Evolutionary conservation across 306 rosid genomes (phyloP).

Genomic region (Morella rubra): DNA sequence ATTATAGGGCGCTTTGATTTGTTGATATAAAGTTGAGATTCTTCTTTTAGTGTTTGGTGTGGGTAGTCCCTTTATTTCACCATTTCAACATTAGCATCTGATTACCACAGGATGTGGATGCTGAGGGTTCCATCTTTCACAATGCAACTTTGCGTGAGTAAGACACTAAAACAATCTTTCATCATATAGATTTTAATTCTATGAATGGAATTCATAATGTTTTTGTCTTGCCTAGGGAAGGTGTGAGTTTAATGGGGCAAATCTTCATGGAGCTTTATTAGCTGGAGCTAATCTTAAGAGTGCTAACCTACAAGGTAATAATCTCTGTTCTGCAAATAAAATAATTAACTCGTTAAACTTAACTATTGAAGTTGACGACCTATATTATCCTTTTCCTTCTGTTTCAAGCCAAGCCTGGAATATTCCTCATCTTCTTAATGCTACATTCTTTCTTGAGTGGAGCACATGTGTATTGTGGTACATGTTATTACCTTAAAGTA

Average conservation of each 20-base stretch:
- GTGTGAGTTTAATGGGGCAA: slow-evolving; percentile 97
- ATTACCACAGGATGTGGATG: slow-evolving; percentile 77
- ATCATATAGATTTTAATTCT: slow-evolving; percentile 22
- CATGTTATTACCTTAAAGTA: no score
- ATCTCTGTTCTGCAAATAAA: slow-evolving; percentile 14
- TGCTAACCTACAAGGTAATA: slow-evolving; percentile 89
- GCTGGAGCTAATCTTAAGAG: slow-evolving; percentile 87
- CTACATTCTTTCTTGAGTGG: no score
- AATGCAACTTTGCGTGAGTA: slow-evolving; percentile 94
- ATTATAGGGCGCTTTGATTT: not conserved
- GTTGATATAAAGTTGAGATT: slow-evolving; percentile 5
- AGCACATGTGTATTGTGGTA: no score
- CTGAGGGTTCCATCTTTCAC: slow-evolving; percentile 82
- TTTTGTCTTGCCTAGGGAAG: slow-evolving; percentile 74
- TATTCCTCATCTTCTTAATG: not conserved
- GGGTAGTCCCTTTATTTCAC: slow-evolving; percentile 11
- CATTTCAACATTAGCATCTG: slow-evolving; percentile 9
- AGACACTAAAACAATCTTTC: slow-evolving; percentile 34
- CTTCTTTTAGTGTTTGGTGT: not conserved
- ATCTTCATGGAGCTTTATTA: slow-evolving; percentile 88
- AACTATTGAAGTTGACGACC: not conserved
- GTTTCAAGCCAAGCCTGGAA: not conserved
- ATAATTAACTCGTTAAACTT: no score
- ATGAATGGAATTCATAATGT: slow-evolving; percentile 34
- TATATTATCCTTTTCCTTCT: not conserved